These are phyloP conservation scores for Uronychia binucleata DNA, from an alignment of 73 alveolate species.

Conservation along the genomic window DNA sequence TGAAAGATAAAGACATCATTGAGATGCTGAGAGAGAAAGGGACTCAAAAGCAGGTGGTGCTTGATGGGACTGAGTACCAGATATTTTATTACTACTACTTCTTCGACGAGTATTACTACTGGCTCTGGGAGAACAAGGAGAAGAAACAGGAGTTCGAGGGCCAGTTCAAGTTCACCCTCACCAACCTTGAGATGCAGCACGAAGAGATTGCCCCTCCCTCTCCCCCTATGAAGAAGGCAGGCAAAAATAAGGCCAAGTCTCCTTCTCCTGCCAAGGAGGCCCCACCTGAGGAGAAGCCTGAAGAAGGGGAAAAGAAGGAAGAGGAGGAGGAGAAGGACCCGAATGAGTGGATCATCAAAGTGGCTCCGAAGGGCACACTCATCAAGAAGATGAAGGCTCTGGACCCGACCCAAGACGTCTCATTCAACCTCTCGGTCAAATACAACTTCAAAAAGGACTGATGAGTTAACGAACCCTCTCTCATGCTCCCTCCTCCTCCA, in stretches of 20 bases:
- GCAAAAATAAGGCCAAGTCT: no score
- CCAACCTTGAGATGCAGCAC: not conserved
- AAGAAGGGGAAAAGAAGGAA: not conserved
- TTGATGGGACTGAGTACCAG: constrained; percentile 10
- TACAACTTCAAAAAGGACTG: not conserved
- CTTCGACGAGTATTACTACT: not conserved
- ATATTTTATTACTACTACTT: not conserved
- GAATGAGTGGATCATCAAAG: not conserved
- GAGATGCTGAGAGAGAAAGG: constrained; percentile 21
- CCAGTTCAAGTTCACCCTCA: not conserved
- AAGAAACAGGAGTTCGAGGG: not conserved
- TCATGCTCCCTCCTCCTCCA: no score
- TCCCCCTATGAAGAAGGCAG: not conserved
- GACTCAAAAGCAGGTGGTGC: constrained; percentile 7
- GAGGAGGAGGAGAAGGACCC: not conserved
- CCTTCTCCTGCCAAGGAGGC: not conserved
- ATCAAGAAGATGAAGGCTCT: not conserved
- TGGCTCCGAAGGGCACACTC: not conserved
- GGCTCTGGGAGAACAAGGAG: constrained; percentile 2
- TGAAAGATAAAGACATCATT: constrained; percentile 4
- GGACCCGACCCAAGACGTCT: not conserved
- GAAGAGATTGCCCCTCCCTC: not conserved
- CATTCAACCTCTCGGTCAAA: not conserved
- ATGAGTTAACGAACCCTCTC: no score
- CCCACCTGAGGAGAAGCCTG: not conserved